Percentiles rank a stretch among this genome's conserved stretches.
phyloP scores from a whole-genome alignment of 371 early-diverging fungal species.

The Mucor lusitanicus region DNA sequence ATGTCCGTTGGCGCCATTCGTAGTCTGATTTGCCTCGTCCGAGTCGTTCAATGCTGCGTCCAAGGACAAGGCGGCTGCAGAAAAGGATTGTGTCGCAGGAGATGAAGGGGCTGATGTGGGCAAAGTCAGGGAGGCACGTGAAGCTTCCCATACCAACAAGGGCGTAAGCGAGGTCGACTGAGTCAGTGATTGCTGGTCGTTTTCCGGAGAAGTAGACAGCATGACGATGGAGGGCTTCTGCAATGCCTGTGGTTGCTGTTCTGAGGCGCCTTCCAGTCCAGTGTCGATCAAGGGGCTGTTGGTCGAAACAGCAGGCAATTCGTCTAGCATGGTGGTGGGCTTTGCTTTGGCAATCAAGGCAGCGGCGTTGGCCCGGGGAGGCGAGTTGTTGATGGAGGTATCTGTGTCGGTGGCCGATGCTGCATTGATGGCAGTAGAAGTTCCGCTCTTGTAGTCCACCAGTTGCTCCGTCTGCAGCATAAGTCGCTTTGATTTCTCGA shows the following conservation, averaged over 20 bases:
- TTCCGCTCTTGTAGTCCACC: constrained; percentile 16
- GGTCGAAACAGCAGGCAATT: neutral
- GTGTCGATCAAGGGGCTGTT: neutral
- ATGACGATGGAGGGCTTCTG: constrained; percentile 32
- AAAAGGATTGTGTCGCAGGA: constrained; percentile 29
- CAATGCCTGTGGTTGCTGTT: neutral
- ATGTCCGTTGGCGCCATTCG: neutral
- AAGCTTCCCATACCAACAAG: constrained; percentile 41
- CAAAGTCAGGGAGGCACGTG: constrained; percentile 31
- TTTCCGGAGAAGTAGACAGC: constrained; percentile 36
- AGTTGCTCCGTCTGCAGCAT: constrained; percentile 30
- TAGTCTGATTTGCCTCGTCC: neutral
- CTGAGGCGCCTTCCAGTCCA: neutral
- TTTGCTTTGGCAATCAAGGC: constrained; percentile 1
- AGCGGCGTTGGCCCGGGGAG: neutral
- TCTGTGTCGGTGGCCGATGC: neutral
- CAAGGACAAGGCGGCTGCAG: constrained; percentile 11
- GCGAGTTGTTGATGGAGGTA: neutral
- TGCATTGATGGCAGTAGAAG: constrained; percentile 5
- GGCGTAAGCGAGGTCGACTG: constrained; percentile 48
- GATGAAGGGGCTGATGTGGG: constrained; percentile 20
- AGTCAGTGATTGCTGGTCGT: constrained; percentile 26
- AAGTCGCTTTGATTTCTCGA: constrained; percentile 63
- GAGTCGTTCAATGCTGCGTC: constrained; percentile 10
- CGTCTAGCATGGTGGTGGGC: constrained; percentile 5